A percentile compares a stretch with the other conserved stretches of the same genome.
Evolutionary conservation across 2,329 filamentous ascomycete genomes (phyloP).

Genomic region (Claviceps humidiphila): DNA sequence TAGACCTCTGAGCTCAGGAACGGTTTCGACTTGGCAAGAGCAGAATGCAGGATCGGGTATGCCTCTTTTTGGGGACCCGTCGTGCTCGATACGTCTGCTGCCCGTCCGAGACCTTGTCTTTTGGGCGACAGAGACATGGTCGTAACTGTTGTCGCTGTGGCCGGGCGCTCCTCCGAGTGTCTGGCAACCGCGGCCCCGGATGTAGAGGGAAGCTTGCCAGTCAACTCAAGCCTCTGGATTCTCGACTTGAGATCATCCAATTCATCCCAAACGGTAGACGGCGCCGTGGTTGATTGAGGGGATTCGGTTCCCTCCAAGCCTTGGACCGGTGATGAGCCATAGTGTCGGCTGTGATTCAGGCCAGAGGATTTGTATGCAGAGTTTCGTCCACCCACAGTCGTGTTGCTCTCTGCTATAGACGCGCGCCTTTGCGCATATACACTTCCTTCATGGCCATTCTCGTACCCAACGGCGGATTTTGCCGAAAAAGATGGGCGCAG

Average conservation of each 20-base stretch:
- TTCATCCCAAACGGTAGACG: constrained; percentile 95
- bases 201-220: constrained; percentile 72
- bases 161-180: constrained; percentile 65
- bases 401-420: constrained; percentile 35
- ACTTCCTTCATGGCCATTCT: constrained; percentile 20
- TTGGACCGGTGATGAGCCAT: constrained; percentile 45
- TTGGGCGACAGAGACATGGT: constrained; percentile 86
- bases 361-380: constrained; percentile 27
- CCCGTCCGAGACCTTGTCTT: constrained; percentile 26
- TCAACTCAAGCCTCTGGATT: constrained; percentile 79
- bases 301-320: constrained; percentile 65
- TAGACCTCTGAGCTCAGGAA: constrained; percentile 61
- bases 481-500: constrained; percentile 33
- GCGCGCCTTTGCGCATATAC: constrained; percentile 23
- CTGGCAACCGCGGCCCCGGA: constrained; percentile 68
- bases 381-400: constrained; percentile 26
- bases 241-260: constrained; percentile 89
- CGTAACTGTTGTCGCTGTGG: constrained; percentile 80
- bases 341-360: constrained; percentile 21
- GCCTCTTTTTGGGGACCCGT: constrained; percentile 39
- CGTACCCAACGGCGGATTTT: constrained; percentile 34
- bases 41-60: constrained; percentile 69
- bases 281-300: constrained; percentile 72
- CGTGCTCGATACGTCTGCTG: constrained; percentile 25
- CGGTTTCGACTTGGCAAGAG: constrained; percentile 63